phyloP scores from a whole-genome alignment of 192 early-diverging fungal genomes.

The Funneliformis mosseae region DNA sequence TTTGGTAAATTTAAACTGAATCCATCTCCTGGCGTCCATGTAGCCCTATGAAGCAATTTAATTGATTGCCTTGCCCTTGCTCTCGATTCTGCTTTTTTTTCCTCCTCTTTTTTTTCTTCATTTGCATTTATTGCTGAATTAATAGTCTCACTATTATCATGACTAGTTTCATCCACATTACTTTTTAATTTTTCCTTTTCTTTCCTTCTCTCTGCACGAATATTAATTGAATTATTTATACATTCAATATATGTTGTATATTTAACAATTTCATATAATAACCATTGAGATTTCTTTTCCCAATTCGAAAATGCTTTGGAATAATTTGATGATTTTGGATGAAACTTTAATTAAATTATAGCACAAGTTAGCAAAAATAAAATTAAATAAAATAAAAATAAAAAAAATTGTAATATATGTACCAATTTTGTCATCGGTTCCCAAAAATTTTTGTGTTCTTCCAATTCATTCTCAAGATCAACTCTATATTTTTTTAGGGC shows the following conservation, averaged over 20 bases:
- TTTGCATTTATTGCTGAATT: neutral
- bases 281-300: slow-evolving; percentile 77
- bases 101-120: slow-evolving; percentile 24
- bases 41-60: slow-evolving; percentile 28
- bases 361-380: neutral
- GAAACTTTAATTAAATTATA: slow-evolving; percentile 50
- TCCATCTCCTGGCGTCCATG: slow-evolving; percentile 35
- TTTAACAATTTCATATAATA: slow-evolving; percentile 82
- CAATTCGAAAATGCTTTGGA: slow-evolving; percentile 74
- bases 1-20: slow-evolving; percentile 28
- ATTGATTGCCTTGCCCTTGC: slow-evolving; percentile 15
- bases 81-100: slow-evolving; percentile 19
- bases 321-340: slow-evolving; percentile 57
- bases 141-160: neutral
- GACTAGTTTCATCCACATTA: neutral
- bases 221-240: slow-evolving; percentile 62
- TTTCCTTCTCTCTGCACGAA: slow-evolving; percentile 13
- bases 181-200: slow-evolving; percentile 18
- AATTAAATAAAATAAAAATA: neutral
- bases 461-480: slow-evolving; percentile 69
- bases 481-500: slow-evolving; percentile 64
- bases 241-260: slow-evolving; percentile 79
- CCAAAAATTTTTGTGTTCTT: slow-evolving; percentile 67
- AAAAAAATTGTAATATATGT: slow-evolving; percentile 23
- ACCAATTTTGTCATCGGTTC: slow-evolving; percentile 51